Evolutionary conservation across 768 basidiomycete species (phyloP).

Genomic region (Pleurotus djamor): DNA sequence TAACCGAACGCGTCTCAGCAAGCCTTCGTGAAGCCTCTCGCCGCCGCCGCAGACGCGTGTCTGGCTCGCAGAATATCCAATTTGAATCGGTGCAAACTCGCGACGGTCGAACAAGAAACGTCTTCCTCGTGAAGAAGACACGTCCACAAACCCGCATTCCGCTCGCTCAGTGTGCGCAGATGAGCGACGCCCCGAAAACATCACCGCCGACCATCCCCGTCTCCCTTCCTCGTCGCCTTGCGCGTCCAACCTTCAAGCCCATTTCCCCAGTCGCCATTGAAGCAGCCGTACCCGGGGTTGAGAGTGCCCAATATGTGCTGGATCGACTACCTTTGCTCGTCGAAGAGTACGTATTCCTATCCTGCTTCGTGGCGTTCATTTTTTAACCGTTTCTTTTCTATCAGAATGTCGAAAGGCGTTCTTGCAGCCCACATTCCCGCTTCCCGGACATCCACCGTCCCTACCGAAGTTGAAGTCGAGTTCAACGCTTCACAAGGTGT

Average conservation of each 20-base stretch:
- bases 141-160: constrained; percentile 10
- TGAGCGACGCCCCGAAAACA: constrained; percentile 20
- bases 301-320: constrained; percentile 50
- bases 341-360: constrained; percentile 27
- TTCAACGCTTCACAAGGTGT: constrained; percentile 26
- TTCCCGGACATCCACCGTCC: constrained; percentile 27
- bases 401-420: constrained; percentile 37
- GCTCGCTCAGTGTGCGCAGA: constrained; percentile 24
- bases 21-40: constrained; percentile 23
- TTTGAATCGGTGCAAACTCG: constrained; percentile 34
- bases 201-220: constrained; percentile 17
- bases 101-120: constrained; percentile 21
- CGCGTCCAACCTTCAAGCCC: constrained; percentile 46
- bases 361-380: background rate
- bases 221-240: constrained; percentile 49
- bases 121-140: background rate
- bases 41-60: constrained; percentile 35
- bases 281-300: constrained; percentile 48
- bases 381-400: constrained; percentile 1
- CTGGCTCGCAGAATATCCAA: constrained; percentile 20
- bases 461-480: constrained; percentile 37
- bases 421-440: constrained; percentile 30
- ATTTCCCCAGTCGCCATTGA: constrained; percentile 43
- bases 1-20: constrained; percentile 17
- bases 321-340: constrained; percentile 47